Evolutionary conservation across 768 basidiomycete species (phyloP), one percentile per base, ranked within the genome.

Genomic region (Agaricus bisporus): DNA sequence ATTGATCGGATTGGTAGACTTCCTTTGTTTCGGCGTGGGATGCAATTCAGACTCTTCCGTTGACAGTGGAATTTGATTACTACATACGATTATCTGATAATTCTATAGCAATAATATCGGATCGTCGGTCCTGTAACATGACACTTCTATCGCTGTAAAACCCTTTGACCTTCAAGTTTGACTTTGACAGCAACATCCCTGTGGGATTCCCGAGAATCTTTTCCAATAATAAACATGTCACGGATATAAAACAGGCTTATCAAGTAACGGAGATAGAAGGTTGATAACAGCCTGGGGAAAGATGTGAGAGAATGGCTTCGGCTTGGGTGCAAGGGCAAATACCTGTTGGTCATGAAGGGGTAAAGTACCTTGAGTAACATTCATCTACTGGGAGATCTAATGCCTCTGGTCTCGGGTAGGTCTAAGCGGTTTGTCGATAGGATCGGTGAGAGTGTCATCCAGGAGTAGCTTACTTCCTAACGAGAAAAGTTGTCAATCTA

Each of bases 21-120:
- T 41, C 46, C 46, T 48, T 29, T 48, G 53, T 54, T 41, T 43
- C 20, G 47, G 53, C 46, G 53, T 54, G 53, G 48, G 53, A 54
- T 35, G 37, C 5, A 12, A 15, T 28, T 36, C 32, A 32, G n/a
- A 25, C 38, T 32, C 32, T 37, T 54, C 53, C 53, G 53, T 48
- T 54, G 53, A 54, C 53, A 54, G 38, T 54, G 47, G 53, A 54
- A 35, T 25, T 41, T 45, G n/a, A n/a, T 41, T 12, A 15, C 46
- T 48, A 26, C 36, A 5, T 47, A 15, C 12, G n/a, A 36, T 41
- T 42, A 18, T 54, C 41, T 46, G 41, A 41, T 47, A 37, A 43
- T 38, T 22, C 12, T 36, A 26, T 37, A 22, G 39, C 49, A 50
- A n/a, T 39, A 22, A 11, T 20, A 12, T 32, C 32, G 32, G 29